phyloP scores from a whole-genome alignment of 2,329 filamentous ascomycete genomes.

The Botryotinia narcissicola region DNA sequence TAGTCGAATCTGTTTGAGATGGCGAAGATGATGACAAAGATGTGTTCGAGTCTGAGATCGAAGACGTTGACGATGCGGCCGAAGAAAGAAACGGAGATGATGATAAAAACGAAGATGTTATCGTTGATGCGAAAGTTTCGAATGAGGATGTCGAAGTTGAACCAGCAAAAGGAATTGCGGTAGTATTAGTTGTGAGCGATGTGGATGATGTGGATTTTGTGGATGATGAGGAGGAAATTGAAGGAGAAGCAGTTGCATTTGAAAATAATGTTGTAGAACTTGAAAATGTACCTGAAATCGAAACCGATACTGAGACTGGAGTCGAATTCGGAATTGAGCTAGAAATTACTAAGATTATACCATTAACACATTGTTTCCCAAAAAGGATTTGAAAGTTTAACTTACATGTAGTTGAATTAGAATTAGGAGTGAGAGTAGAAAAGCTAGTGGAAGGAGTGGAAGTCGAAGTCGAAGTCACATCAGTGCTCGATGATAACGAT shows the following conservation, averaged over 20 bases:
- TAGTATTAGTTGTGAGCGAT: constrained; percentile 21
- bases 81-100: constrained; percentile 14
- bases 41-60: constrained; percentile 9
- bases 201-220: constrained; percentile 16
- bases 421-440: constrained; percentile 31
- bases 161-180: not conserved
- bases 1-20: constrained; percentile 19
- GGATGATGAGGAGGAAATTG: constrained; percentile 24
- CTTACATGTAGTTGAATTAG: constrained; percentile 38
- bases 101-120: constrained; percentile 20
- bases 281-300: constrained; percentile 26
- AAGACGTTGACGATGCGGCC: constrained; percentile 19
- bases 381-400: not conserved
- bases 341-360: constrained; percentile 35
- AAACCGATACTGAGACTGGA: not conserved
- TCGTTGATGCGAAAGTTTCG: constrained; percentile 17
- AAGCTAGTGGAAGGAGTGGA: constrained; percentile 35
- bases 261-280: constrained; percentile 20
- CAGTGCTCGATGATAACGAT: constrained; percentile 27
- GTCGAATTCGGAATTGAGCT: constrained; percentile 28
- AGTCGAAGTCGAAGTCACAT: constrained; percentile 25
- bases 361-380: constrained; percentile 19
- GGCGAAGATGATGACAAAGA: constrained; percentile 10
- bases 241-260: constrained; percentile 19
- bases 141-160: constrained; percentile 22